These are phyloP conservation scores for Cordia subcordata DNA, from an alignment of 257 asterid genomes.

Conservation along the genomic window DNA sequence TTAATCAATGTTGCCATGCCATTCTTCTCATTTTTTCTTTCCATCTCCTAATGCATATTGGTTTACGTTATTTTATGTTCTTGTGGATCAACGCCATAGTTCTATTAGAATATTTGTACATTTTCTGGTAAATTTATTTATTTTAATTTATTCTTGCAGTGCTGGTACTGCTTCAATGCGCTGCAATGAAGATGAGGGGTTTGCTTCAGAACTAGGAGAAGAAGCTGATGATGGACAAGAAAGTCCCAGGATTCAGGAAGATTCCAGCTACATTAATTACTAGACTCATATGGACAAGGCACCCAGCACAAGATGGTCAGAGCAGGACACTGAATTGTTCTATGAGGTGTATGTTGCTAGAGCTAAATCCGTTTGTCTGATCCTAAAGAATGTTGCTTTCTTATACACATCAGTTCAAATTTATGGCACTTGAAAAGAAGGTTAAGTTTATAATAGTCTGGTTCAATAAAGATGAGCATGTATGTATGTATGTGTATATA, in stretches of 20 bases:
- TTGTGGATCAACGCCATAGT: not conserved
- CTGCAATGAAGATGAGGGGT: constrained; percentile 35
- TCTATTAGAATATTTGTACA: not conserved
- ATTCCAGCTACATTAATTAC: constrained; percentile 51
- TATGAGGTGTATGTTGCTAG: constrained; percentile 52
- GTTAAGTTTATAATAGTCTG: too few species aligned
- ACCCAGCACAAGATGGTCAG: constrained; percentile 67
- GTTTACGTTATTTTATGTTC: not conserved
- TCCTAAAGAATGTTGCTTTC: too few species aligned
- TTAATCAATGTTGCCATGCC: not conserved
- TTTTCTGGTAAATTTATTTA: constrained; percentile 10
- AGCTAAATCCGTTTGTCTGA: too few species aligned
- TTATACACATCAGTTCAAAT: too few species aligned
- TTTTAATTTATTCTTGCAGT: constrained; percentile 33
- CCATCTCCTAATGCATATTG: not conserved
- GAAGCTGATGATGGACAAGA: constrained; percentile 38
- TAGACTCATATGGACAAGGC: constrained; percentile 73
- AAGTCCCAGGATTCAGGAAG: constrained; percentile 38
- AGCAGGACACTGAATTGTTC: constrained; percentile 83
- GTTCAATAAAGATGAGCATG: too few species aligned
- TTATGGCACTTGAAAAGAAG: too few species aligned
- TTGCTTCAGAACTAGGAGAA: constrained; percentile 29
- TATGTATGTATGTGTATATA: too few species aligned
- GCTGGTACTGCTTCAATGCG: constrained; percentile 32
- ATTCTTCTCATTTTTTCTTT: not conserved